These are phyloP conservation scores for Prunus kanzakura DNA, from an alignment of 306 rosid species.

Conservation along the genomic window DNA sequence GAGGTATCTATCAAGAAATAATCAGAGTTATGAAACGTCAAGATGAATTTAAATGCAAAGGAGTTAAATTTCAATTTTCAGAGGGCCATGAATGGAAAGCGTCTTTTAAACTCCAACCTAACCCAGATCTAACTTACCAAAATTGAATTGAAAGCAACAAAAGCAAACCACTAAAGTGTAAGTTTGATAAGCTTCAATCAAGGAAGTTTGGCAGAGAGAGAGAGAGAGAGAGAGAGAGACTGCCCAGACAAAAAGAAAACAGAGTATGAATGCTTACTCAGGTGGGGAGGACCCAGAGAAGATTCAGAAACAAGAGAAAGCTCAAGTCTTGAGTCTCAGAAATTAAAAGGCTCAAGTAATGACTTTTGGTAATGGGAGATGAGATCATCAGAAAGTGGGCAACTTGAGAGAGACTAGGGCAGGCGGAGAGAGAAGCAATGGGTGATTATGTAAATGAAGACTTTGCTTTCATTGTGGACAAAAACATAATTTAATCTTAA, in stretches of 20 bases:
- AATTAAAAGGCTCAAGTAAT: conserved; percentile 1
- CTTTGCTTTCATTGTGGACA: conserved; percentile 45
- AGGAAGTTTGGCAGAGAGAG: conserved; percentile 15
- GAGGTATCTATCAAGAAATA: conserved; percentile 22
- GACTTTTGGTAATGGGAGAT: neutral
- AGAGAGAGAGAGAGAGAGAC: neutral
- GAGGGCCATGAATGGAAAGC: conserved; percentile 26
- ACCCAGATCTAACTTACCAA: conserved; percentile 45
- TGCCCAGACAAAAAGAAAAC: neutral
- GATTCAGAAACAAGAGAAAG: conserved; percentile 30
- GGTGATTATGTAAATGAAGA: neutral
- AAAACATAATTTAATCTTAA: neutral
- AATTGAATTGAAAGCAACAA: conserved; percentile 17
- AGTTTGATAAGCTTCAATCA: conserved; percentile 15
- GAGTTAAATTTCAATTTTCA: conserved; percentile 29
- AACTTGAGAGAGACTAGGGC: conserved; percentile 1
- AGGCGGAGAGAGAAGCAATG: neutral
- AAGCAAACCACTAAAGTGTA: neutral
- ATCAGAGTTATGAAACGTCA: conserved; percentile 16
- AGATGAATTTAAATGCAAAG: neutral
- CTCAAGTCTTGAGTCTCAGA: neutral
- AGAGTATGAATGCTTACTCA: conserved; percentile 16
- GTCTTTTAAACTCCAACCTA: conserved; percentile 21
- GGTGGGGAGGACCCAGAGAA: conserved; percentile 25
- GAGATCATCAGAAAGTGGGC: neutral